Base-by-base conservation (phyloP, 2,329 filamentous ascomycete genomes). In the Lachnellula arida region DNA sequence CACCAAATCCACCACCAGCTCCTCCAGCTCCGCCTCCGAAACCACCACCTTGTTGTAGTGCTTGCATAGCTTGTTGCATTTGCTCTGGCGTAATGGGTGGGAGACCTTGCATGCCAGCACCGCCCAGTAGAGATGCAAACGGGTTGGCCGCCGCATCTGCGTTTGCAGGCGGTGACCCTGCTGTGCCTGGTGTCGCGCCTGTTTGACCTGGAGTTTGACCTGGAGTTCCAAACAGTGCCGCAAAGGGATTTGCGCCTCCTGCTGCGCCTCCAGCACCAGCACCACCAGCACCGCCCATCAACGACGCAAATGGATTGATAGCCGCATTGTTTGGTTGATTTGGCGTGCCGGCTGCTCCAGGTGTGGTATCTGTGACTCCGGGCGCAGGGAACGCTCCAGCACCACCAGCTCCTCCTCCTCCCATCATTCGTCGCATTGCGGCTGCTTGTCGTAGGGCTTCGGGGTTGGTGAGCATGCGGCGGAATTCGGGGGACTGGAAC, bases 381-480 rank as follows among this genome's bases (percentile, higher is more conserved):
- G 94, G 94, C 49, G 93, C 93, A 12, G 94, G 92, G 70, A 99
- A 97, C 5, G 83, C 78, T 43, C 74, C 76, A 56, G 73, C 76
- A 57, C 73, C 78, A 49, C 76, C 76, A 14, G 22, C 35, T 54
- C 69, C 72, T 54, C 76, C 65, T 37, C 76, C 65, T 37, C 49
- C 80, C 74, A 87, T 79, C 75, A 86, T 82, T 55, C 88, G 81
- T 69, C 92, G 88, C 84, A 97, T 87, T 59, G 90, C 85, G 67
- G 90, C 83, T 66, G 92, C 90, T 71, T 89, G 85, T 56, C 91
- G 81, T 62, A 99, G 82, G 65, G 91, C 85, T 46, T 91, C 84
- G 4, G 94, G 94, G 69, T 95, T 91, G 60, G 91, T 93, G 80
- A 99, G 87, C 88, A 97, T 94, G 51, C 88, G 81, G 67, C 94